Percentiles rank a stretch among this genome's conserved stretches.
Conservation (phyloP, 2,329 filamentous ascomycete genomes). For the Cladosporium halotolerans region DNA sequence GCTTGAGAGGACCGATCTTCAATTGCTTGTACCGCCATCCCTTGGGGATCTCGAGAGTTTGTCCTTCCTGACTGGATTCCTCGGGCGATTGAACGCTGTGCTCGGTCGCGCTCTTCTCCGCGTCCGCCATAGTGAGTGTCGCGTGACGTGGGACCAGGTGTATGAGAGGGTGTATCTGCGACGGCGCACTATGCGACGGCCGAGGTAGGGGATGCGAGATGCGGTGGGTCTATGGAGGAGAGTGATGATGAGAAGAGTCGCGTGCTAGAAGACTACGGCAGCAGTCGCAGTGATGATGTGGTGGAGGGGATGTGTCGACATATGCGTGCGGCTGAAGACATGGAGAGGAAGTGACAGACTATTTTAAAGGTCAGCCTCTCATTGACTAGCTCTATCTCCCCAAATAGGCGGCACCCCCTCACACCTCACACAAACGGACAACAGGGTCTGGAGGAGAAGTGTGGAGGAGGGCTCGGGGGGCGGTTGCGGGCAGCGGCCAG, state of each 20-base stretch:
- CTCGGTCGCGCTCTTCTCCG: slow-evolving; percentile 16
- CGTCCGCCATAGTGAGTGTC: slow-evolving; percentile 7
- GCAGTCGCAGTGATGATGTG: no score
- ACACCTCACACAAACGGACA: background rate
- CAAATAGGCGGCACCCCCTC: slow-evolving; percentile 6
- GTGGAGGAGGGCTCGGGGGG: background rate
- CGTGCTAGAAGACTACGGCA: no score
- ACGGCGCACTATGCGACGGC: no score
- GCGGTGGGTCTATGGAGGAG: no score
- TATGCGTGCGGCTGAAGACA: slow-evolving; percentile 6
- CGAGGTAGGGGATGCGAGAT: no score
- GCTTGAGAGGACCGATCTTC: slow-evolving; percentile 35
- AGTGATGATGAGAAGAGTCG: no score
- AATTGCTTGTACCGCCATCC: slow-evolving; percentile 44
- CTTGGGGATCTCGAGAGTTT: slow-evolving; percentile 31
- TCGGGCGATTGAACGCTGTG: slow-evolving; percentile 12
- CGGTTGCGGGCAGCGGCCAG: background rate
- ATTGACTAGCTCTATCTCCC: background rate
- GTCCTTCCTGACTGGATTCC: slow-evolving; percentile 12
- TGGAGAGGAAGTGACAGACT: background rate
- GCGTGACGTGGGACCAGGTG: slow-evolving; percentile 5
- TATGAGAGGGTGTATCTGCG: no score
- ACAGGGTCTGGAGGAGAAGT: slow-evolving; percentile 9
- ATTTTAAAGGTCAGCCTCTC: slow-evolving; percentile 6
- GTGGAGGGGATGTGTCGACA: background rate